Percentiles rank a stretch among this genome's conserved stretches.
phyloP scores from a whole-genome alignment of 1,284 basidiomycete genomes.

The Apiotrichum siamense region DNA sequence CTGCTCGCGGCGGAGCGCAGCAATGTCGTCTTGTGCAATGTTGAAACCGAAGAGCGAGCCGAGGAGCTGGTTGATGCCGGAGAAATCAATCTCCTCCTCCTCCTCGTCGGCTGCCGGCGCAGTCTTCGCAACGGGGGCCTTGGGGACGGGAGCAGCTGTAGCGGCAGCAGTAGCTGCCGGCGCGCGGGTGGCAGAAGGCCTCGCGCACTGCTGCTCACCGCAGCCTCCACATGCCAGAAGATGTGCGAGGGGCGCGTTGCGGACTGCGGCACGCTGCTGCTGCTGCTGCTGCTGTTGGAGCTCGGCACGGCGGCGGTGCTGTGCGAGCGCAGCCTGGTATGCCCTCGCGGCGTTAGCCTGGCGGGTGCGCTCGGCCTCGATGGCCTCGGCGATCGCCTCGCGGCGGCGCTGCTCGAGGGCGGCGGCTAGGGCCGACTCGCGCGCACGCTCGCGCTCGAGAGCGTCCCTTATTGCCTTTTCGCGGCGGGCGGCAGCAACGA shows the following conservation, averaged over 20 bases:
- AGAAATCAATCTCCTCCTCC: constrained; percentile 16
- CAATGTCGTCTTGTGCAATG: constrained; percentile 13
- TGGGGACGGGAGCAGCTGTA: background rate
- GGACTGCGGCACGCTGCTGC: background rate
- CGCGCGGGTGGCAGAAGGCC: background rate
- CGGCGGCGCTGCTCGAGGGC: constrained; percentile 11
- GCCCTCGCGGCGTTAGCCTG: constrained; percentile 19
- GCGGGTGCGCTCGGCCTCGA: constrained; percentile 10
- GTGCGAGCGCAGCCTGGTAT: constrained; percentile 6
- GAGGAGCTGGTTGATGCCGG: constrained; percentile 31
- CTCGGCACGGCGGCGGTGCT: constrained; percentile 1
- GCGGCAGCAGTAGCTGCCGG: background rate
- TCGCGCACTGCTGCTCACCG: too few relatives aligned
- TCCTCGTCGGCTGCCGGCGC: constrained; percentile 1
- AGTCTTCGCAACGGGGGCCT: constrained; percentile 1
- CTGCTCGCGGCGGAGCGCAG: background rate
- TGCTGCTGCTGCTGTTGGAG: background rate
- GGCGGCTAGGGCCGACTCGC: constrained; percentile 9
- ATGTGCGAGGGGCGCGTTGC: too few relatives aligned
- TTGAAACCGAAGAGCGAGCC: constrained; percentile 38
- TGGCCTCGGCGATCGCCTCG: constrained; percentile 6
- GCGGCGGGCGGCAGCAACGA: constrained; percentile 11
- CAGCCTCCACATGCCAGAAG: too few relatives aligned
- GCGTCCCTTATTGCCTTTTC: constrained; percentile 13
- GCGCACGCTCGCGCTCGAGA: constrained; percentile 14